phyloP scores from a whole-genome alignment of 2,329 filamentous ascomycete species.

The Paecilomyces niveus region DNA sequence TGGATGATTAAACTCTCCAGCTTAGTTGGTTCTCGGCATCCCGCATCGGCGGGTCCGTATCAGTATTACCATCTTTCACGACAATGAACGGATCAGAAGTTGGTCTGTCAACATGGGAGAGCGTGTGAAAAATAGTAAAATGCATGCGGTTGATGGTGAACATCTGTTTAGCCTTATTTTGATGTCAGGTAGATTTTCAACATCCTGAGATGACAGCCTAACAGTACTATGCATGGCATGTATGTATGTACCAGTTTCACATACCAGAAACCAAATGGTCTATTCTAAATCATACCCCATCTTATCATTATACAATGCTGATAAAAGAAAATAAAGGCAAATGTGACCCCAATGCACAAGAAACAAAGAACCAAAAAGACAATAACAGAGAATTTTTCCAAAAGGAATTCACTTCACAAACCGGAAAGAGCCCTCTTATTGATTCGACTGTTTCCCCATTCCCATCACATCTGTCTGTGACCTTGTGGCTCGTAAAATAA shows the following conservation, averaged over 20 bases:
- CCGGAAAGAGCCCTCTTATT: background rate
- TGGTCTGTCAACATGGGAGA: background rate
- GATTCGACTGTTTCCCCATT: background rate
- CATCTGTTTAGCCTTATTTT: background rate
- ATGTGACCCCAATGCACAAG: background rate
- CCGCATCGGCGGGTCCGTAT: background rate
- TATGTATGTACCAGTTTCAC: background rate
- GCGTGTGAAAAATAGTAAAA: background rate
- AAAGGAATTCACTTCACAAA: background rate
- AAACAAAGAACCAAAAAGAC: background rate
- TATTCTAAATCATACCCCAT: background rate
- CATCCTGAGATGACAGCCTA: background rate
- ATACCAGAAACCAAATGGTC: background rate
- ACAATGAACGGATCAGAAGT: background rate
- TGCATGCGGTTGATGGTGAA: background rate
- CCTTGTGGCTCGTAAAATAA: slow-evolving; percentile 30
- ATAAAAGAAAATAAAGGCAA: background rate
- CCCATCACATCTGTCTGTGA: background rate
- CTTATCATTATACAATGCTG: background rate
- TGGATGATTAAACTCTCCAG: background rate
- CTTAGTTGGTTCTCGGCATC: background rate
- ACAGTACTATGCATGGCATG: background rate
- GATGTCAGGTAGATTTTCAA: background rate
- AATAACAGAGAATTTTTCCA: background rate
- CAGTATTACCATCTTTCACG: background rate